Percentiles rank a stretch among this genome's conserved stretches.
Evolutionary conservation across 1,284 basidiomycete species (phyloP).

Genomic region (Somion occarium): DNA sequence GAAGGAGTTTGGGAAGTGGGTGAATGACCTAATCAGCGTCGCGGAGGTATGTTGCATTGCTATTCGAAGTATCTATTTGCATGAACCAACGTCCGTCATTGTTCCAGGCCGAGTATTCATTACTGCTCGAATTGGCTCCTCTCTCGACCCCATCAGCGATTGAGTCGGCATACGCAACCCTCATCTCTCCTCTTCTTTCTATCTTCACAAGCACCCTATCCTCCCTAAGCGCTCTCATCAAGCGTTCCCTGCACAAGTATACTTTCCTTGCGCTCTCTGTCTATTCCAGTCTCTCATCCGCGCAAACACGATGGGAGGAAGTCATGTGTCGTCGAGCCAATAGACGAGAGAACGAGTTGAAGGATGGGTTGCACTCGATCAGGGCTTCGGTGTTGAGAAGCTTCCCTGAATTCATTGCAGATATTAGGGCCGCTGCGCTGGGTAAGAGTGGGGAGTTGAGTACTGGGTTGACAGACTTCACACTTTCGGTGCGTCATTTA

Average conservation of each 20-base stretch:
- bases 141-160: slow-evolving; percentile 39
- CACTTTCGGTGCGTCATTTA: slow-evolving; percentile 43
- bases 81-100: slow-evolving; percentile 4
- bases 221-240: slow-evolving; percentile 63
- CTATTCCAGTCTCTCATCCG: slow-evolving; percentile 49
- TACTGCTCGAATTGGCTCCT: slow-evolving; percentile 58
- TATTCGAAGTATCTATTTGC: not conserved
- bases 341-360: slow-evolving; percentile 60
- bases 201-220: slow-evolving; percentile 60
- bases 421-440: slow-evolving; percentile 59
- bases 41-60: slow-evolving; percentile 46
- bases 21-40: slow-evolving; percentile 52
- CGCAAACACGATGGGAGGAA: slow-evolving; percentile 63
- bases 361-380: slow-evolving; percentile 59
- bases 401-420: slow-evolving; percentile 76
- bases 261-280: slow-evolving; percentile 75
- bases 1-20: slow-evolving; percentile 64
- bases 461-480: slow-evolving; percentile 61
- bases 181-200: slow-evolving; percentile 58
- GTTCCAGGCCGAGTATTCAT: slow-evolving; percentile 54
- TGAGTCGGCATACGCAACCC: slow-evolving; percentile 50
- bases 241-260: slow-evolving; percentile 80
- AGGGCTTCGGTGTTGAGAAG: slow-evolving; percentile 67
- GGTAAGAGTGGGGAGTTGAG: slow-evolving; percentile 46
- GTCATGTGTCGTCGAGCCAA: slow-evolving; percentile 45